Evolutionary conservation across 1,284 basidiomycete species (phyloP), one percentile per base, ranked within the genome.

Genomic region (Marasmius tenuissimus): DNA sequence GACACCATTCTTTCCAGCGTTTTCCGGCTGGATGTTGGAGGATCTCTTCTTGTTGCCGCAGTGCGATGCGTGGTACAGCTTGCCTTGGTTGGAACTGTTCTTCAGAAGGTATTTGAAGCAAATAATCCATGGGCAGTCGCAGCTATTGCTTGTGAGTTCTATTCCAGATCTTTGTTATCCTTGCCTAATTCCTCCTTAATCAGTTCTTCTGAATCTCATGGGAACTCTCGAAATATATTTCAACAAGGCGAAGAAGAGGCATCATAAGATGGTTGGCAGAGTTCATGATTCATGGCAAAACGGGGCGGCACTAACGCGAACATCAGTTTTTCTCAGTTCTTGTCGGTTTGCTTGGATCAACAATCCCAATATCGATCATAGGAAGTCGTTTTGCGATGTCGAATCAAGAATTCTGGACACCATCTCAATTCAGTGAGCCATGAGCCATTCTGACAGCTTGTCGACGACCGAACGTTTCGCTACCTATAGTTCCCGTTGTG

Each of bases 311-410:
- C 16, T 8, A 5, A 47, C 58, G 33, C 47, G 38, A 50, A 63
- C 48, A 64, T 10, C 57, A 38, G 92, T 93, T 94, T 69, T 79
- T 83, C 1, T 81, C 84, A 1, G 85, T 93, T 7, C 76, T 94
- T 1, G 62, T 86, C 2, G 85, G 85, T 0, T 88, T 94, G 85
- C 64, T 92, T 9, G 81, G 81, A 9, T 91, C 90, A 0, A 93
- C 92, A 0, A 87, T 94, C 48, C 93, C 93, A 0, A 87, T 93
- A 39, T 89, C 92, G 0, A 83, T 94, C 58, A 76, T 94, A 33
- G 93, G 93, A 0, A 81, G 85, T 0, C 81, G 83, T n/a, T 94
- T 84, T 69, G 90, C 92, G 3, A 94, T 95, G 89, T 80, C 81
- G 0, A 80, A 91, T 12, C 71, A 82, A 0, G 91, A 90, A 0